These are phyloP conservation scores for Hirschfeldia incana DNA, from an alignment of 345 rosid species.

Conservation along the genomic window DNA sequence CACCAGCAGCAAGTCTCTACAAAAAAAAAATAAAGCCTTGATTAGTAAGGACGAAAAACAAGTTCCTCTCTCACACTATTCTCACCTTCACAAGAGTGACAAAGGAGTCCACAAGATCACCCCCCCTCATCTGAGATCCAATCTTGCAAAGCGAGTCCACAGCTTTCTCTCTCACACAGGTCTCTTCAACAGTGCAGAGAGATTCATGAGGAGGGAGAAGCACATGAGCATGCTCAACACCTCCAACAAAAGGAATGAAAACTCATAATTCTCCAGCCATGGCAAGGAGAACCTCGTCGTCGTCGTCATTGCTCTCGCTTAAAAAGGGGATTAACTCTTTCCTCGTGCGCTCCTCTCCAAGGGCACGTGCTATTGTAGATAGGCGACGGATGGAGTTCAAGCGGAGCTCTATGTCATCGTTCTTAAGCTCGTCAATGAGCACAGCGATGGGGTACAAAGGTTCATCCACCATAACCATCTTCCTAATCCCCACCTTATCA, in stretches of 20 bases:
- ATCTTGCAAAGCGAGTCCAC: constrained; percentile 83
- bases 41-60: no score
- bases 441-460: constrained; percentile 89
- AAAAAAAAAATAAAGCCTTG: no score
- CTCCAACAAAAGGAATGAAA: constrained; percentile 90
- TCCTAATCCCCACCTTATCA: not conserved
- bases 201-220: constrained; percentile 83
- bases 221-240: constrained; percentile 77
- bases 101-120: constrained; percentile 71
- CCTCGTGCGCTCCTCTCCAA: constrained; percentile 91
- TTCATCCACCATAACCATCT: constrained; percentile 80
- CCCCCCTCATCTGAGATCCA: constrained; percentile 90
- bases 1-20: constrained; percentile 91
- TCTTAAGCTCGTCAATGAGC: constrained; percentile 87
- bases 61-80: no score
- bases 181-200: constrained; percentile 87
- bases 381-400: constrained; percentile 84
- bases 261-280: constrained; percentile 92
- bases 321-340: constrained; percentile 89
- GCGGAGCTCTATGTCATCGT: constrained; percentile 95
- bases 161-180: constrained; percentile 89
- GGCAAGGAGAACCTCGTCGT: constrained; percentile 95
- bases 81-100: constrained; percentile 81
- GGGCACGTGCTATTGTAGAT: constrained; percentile 94
- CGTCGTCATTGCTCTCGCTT: constrained; percentile 92